phyloP scores from a whole-genome alignment of 2,329 filamentous ascomycete genomes.

The Penicillium aurantiogriseum region DNA sequence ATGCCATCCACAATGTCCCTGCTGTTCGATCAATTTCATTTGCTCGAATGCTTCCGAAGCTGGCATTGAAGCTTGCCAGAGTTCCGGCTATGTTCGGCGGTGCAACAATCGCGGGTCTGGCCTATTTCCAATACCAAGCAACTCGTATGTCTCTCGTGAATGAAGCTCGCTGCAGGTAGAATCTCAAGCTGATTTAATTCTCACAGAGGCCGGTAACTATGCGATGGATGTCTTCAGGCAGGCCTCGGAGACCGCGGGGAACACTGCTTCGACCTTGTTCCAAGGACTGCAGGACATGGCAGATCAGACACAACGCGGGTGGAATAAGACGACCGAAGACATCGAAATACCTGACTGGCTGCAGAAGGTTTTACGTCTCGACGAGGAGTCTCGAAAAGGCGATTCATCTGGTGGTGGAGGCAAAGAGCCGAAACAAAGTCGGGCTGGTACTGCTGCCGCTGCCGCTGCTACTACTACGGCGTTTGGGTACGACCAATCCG shows the following conservation, averaged over 20 bases:
- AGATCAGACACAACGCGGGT: conserved; percentile 75
- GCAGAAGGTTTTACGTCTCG: conserved; percentile 65
- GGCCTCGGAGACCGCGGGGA: conserved; percentile 69
- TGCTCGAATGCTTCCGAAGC: conserved; percentile 70
- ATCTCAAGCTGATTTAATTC: conserved; percentile 1
- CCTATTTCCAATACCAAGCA: conserved; percentile 95
- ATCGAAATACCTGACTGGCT: conserved; percentile 75
- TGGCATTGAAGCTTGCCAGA: conserved; percentile 84
- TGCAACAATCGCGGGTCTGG: conserved; percentile 78
- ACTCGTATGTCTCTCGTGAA: conserved; percentile 60
- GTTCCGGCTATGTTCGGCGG: conserved; percentile 91
- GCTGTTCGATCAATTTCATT: conserved; percentile 66
- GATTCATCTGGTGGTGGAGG: conserved; percentile 47
- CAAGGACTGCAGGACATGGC: conserved; percentile 72
- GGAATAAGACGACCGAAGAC: conserved; percentile 78
- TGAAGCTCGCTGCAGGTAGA: background rate
- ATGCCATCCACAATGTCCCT: conserved; percentile 77
- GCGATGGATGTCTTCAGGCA: conserved; percentile 72
- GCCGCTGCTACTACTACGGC: conserved; percentile 71
- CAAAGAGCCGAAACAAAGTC: conserved; percentile 54
- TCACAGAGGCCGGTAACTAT: conserved; percentile 69
- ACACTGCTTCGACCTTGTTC: conserved; percentile 67
- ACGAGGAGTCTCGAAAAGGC: conserved; percentile 56
- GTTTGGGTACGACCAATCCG: conserved; percentile 71
- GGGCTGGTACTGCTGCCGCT: conserved; percentile 58